Base-by-base conservation (phyloP, 1,284 basidiomycete species). In the Cutaneotrichosporon cyanovorans region DNA sequence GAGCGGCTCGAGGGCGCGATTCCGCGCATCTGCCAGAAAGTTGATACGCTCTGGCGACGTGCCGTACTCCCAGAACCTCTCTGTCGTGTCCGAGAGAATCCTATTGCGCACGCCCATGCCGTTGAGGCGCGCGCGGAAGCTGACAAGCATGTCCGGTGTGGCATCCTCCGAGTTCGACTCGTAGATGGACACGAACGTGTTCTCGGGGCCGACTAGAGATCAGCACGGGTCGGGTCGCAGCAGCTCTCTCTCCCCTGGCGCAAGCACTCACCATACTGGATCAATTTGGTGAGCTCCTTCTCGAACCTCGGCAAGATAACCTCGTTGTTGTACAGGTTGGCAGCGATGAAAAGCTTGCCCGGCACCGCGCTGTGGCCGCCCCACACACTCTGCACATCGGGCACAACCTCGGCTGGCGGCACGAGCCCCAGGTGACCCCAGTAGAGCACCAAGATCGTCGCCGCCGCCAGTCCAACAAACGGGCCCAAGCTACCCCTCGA, bases 111-210 rank as follows among this genome's bases (percentile, higher is more conserved):
- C 66, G 32, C 61, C 58, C 23, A 66, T 50, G 7, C 42, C 34
- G 6, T 59, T 56, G 11, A 79, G 65, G 15, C 62, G 58, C 1
- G 33, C 42, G 21, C 72, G 65, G 37, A 78, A 68, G 4, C 61
- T 56, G 37, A 60, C 53, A 2, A 79, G 71, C 40, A 77, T 63
- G 5, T 61, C 52, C 8, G 74, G 70, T 2, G 77, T 75, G 2
- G 53, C 52, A 56, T 80, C 79, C 28, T 49, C 38, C 28, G 76
- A 78, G 55, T 77, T 72, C 42, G 75, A 77, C 60, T 80, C 79
- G 56, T 79, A 73, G 43, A 80, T 68, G n/a, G 78, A 80, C 5
- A 81, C 70, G 53, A 74, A 80, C 15, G 76, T 75, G 40, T 79
- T 78, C 37, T 74, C 68, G 3, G 65, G 52, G 9, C 79, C 79